These are phyloP conservation scores for Penicillium subrubescens DNA, from an alignment of 495 filamentous ascomycete genomes.

Conservation along the genomic window DNA sequence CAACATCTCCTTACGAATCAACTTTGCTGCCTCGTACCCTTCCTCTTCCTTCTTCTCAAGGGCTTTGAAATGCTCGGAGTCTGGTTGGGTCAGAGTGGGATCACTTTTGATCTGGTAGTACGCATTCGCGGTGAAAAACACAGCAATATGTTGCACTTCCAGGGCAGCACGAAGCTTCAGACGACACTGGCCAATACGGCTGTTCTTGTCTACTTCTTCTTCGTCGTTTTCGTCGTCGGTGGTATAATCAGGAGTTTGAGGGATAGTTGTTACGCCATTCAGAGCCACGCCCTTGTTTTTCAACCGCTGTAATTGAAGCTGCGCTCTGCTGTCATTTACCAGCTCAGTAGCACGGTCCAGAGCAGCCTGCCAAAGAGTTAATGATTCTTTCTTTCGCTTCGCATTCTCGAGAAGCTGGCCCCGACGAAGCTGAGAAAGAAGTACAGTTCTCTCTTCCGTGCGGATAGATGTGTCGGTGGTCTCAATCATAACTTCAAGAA, in stretches of 20 bases:
- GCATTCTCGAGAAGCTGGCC: slow-evolving; percentile 78
- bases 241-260: slow-evolving; percentile 16
- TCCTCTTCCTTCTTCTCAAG: slow-evolving; percentile 71
- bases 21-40: slow-evolving; percentile 75
- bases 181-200: slow-evolving; percentile 57
- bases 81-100: slow-evolving; percentile 57
- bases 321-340: slow-evolving; percentile 64
- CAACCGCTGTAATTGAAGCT: slow-evolving; percentile 55
- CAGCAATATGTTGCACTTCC: slow-evolving; percentile 77
- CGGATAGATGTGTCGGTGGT: slow-evolving; percentile 65
- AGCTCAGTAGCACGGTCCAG: slow-evolving; percentile 54
- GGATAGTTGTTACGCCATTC: slow-evolving; percentile 3
- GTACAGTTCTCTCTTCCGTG: slow-evolving; percentile 64
- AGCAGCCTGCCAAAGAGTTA: slow-evolving; percentile 66
- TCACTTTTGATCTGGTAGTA: slow-evolving; percentile 81
- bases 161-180: slow-evolving; percentile 70
- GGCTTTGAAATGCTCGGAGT: slow-evolving; percentile 63
- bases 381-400: slow-evolving; percentile 56
- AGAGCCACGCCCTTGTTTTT: slow-evolving; percentile 20
- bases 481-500: slow-evolving; percentile 87
- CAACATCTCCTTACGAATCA: slow-evolving; percentile 75
- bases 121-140: slow-evolving; percentile 82
- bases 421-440: slow-evolving; percentile 61
- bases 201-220: slow-evolving; percentile 49
- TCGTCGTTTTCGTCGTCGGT: slow-evolving; percentile 49